phyloP scores from a whole-genome alignment of 441 rosid species.

The Arabidopsis hybrid region DNA sequence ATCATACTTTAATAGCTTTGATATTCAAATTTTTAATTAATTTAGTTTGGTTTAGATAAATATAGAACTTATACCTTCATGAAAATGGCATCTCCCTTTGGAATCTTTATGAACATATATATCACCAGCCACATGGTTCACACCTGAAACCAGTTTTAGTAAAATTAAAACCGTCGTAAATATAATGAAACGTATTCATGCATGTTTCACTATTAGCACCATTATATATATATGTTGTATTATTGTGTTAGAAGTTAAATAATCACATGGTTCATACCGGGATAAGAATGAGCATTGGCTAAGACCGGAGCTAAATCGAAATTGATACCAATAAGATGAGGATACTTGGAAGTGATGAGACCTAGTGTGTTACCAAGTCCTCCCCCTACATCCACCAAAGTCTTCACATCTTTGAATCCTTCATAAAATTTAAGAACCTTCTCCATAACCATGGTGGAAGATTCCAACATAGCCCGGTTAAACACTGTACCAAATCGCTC shows the following conservation, averaged over 20 bases:
- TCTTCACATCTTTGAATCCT: slow-evolving; percentile 36
- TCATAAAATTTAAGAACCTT: slow-evolving; percentile 27
- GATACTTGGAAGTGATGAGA: slow-evolving; percentile 35
- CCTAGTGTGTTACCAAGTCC: slow-evolving; percentile 24
- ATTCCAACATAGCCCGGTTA: slow-evolving; percentile 41
- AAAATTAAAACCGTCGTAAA: not conserved
- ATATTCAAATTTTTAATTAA: not conserved
- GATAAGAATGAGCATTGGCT: slow-evolving; percentile 29
- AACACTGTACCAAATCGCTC: slow-evolving; percentile 38
- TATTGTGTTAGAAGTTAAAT: not conserved
- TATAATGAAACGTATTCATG: not conserved
- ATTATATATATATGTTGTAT: too few species aligned
- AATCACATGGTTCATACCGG: slow-evolving; percentile 18
- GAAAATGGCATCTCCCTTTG: slow-evolving; percentile 41
- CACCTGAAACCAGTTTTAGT: not conserved
- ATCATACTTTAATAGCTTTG: not conserved
- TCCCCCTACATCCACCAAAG: slow-evolving; percentile 45
- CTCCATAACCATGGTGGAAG: slow-evolving; percentile 29
- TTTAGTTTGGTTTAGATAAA: not conserved
- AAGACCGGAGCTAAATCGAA: slow-evolving; percentile 30
- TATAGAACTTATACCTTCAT: slow-evolving; percentile 35
- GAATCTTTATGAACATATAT: slow-evolving; percentile 44
- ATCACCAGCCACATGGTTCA: slow-evolving; percentile 23
- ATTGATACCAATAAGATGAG: slow-evolving; percentile 34
- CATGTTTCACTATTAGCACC: not conserved